Conservation (phyloP, 2,329 filamentous ascomycete genomes). For the Macrophomina tecta region DNA sequence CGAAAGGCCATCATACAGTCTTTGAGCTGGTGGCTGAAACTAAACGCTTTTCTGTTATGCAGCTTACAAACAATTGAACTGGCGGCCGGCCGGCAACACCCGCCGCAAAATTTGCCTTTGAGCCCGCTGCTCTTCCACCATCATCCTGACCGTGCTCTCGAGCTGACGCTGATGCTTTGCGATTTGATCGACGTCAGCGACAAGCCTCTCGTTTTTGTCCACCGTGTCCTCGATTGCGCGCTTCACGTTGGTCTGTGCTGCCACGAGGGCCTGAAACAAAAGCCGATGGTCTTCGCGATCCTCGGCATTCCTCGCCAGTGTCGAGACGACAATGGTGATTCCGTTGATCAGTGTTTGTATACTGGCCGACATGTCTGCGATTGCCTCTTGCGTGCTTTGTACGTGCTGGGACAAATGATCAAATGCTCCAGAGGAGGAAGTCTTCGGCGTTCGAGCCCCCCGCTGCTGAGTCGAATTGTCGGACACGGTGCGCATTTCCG, state of each 20-base stretch:
- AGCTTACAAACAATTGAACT: background rate
- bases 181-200: background rate
- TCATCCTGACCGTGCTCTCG: background rate
- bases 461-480: background rate
- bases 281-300: background rate
- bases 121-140: background rate
- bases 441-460: background rate
- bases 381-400: background rate
- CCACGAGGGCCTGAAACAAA: background rate
- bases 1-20: background rate
- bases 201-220: background rate
- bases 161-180: background rate
- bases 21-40: background rate
- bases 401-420: background rate
- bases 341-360: background rate
- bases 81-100: background rate
- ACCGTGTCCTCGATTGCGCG: background rate
- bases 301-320: background rate
- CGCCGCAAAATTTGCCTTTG: background rate
- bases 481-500: background rate
- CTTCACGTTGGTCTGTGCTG: background rate
- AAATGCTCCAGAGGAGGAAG: background rate
- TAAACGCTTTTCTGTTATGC: background rate
- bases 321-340: background rate
- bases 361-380: background rate